Evolutionary conservation across 768 basidiomycete species (phyloP), one percentile per base, ranked within the genome.

Genomic region (Suillus brevipes): DNA sequence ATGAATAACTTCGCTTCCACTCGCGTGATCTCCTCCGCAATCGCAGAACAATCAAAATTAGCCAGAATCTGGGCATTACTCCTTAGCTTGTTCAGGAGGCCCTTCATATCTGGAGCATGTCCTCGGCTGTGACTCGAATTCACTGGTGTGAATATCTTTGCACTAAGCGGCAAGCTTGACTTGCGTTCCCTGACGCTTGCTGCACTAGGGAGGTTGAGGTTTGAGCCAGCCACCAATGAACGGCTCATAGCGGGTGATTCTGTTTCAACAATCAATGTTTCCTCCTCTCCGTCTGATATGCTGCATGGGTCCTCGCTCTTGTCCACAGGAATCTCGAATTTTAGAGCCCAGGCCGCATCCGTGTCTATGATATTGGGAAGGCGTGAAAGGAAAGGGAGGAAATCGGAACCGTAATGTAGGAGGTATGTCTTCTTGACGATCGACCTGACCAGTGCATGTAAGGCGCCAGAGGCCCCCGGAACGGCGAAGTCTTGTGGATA

Each of bases 1-100:
- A 90, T 72, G 74, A 97, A 96, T 42, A 88, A 75, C 64, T 81
- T 82, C 67, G 84, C 86, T 71, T 90, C 88, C 49, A 90, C 76
- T 58, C 88, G 84, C 43, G 94, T 95, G 68, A 97, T 92, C 77
- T 96, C 93, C 68, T 92, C 85, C 0, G 95, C 95, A 66, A 97
- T 86, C 28, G 88, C 86, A 25, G 81, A 82, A 6, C 89, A 79
- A 66, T 90, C 89, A 18, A 82, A 76, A 23, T 74, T 75, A 67
- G 85, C 78, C 7, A 94, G 74, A 61, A 87, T 87, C 62, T 84
- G 77, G 12, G 89, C 85, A 53, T 89, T 75, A 66, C 78, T 85
- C 43, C 81, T 78, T 23, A 94, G 82, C 50, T 88, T 87, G 73
- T 85, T 89, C 38, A 92, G 75, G 25, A 87, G 83, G 36, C 86